Percentiles rank a stretch among this genome's conserved stretches.
These are phyloP conservation scores for Gossypium schwendimanii DNA, from an alignment of 441 rosid species.

Conservation along the genomic window DNA sequence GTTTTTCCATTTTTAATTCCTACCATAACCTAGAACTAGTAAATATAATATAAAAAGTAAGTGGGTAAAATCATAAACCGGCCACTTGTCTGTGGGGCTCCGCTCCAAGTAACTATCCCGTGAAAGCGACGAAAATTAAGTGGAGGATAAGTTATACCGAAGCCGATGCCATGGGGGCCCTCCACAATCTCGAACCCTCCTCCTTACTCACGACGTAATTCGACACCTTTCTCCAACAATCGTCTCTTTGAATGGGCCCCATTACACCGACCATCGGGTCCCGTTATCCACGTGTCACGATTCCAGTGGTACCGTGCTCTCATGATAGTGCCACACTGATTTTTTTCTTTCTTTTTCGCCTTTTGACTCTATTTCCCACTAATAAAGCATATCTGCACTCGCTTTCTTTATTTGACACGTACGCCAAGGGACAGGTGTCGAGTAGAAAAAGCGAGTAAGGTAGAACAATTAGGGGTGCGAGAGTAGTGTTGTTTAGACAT, in stretches of 20 bases:
- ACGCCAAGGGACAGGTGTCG: not conserved
- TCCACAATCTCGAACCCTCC: not conserved
- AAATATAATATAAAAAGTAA: not conserved
- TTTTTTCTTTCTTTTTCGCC: not conserved
- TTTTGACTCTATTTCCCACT: slow-evolving; percentile 17
- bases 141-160: not conserved
- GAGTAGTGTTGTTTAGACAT: too few species aligned
- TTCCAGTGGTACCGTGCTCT: slow-evolving; percentile 1
- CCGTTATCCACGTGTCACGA: slow-evolving; percentile 26
- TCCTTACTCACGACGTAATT: not conserved
- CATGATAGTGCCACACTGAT: not conserved
- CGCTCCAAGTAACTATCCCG: too few species aligned
- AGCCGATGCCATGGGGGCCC: not conserved
- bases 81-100: not conserved
- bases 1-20: too few species aligned
- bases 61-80: not conserved
- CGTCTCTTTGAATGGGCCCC: not conserved
- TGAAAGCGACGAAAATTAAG: not conserved
- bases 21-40: not conserved
- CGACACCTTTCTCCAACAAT: not conserved
- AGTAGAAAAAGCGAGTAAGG: not conserved
- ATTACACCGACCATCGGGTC: slow-evolving; percentile 15
- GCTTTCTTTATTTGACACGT: not conserved
- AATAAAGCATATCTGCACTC: not conserved
- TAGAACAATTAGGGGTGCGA: too few species aligned